Evolutionary conservation across 805 yeast species (phyloP), one percentile per base, ranked within the genome.

Genomic region (Lipomyces spencermartinsiae): DNA sequence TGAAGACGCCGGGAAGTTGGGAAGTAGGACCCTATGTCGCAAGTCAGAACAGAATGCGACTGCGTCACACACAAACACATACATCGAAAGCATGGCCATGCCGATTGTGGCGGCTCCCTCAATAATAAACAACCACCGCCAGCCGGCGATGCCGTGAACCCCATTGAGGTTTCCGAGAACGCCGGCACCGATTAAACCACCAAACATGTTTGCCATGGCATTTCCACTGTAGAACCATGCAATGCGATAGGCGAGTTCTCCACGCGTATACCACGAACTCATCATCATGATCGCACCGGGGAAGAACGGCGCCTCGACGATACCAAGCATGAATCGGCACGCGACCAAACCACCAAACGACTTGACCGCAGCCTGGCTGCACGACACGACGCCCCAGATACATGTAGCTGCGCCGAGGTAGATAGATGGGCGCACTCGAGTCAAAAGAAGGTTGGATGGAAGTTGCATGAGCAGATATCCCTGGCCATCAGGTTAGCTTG

Each of bases 61-160:
- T 9, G 7, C 34, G 19, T 6, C 14, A 10, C 37, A 10, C 9
- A 29, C 81, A 77, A 65, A 75, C 81, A 43, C 33, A 7, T 22
- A 16, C 49, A 37, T 56, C 4, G 83, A 76, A 14, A 82, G 59
- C 34, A 74, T 46, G 4, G 78, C 76, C 33, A 75, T 71, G 33
- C 74, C 76, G 31, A 77, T 69, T 9, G 81, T 78, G 59, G 80
- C 73, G 2, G 78, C 73, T 53, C 86, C 87, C 69, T 84, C 86
- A 69, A 84, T 79, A 63, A 85, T 80, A 70, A 84, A 85, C 55
- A 84, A 77, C 85, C 86, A 84, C 73, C 82, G 79, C 87, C 87
- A 85, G 12, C 84, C 78, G 7, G 73, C 71, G 54, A 82, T 69
- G 9, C 85, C 85, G 62, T 79, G 79, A 3, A 61, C 65, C 14